Evolutionary conservation across 345 rosid genomes (phyloP), one percentile per base, ranked within the genome.

Genomic region (Lepidium didymum): DNA sequence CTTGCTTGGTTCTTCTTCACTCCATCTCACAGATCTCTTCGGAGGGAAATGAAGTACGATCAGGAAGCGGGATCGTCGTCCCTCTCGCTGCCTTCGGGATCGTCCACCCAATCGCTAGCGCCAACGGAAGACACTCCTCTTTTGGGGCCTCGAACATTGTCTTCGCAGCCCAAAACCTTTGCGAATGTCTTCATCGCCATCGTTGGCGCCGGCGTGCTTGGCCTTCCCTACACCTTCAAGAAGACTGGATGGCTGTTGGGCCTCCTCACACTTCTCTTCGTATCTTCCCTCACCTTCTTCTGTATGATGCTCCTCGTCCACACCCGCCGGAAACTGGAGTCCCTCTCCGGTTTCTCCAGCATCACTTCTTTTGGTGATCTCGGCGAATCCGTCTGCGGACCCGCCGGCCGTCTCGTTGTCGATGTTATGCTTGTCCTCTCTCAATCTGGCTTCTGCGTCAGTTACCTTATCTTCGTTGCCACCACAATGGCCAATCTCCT

Each of bases 231-330:
- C 63, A 58, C 63, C 52, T 89, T 89, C 74, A 89, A 85, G 79
- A 87, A 84, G 43, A 81, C 91, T 0, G 93, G 91, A 2, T 89
- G 93, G 93, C 46, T 87, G 21, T 68, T 84, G 79, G 86, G 91
- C 37, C 82, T 74, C 36, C 59, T 87, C 37, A 84, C 84, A 54
- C 83, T 87, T 61, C 42, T 85, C 83, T 82, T 84, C 54, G 86
- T 81, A 0, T 50, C 33, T 6, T 75, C 76, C 25, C 71, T 89
- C 36, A 80, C 86, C 52, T 81, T 79, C 68, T 79, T 81, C 71
- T 85, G 91, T 70, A 87, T 87, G 93, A 85, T 87, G 88, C 86
- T 88, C 38, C 77, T 88, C 62, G 81, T 88, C 56, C 67, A 59
- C 60, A 86, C 91, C 23, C 86, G 96, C 55, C 81, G 86, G 10